Evolutionary conservation across 202 grass and related monocot species (phyloP), one percentile per base, ranked within the genome.

Genomic region (Hordeum pubiflorum): DNA sequence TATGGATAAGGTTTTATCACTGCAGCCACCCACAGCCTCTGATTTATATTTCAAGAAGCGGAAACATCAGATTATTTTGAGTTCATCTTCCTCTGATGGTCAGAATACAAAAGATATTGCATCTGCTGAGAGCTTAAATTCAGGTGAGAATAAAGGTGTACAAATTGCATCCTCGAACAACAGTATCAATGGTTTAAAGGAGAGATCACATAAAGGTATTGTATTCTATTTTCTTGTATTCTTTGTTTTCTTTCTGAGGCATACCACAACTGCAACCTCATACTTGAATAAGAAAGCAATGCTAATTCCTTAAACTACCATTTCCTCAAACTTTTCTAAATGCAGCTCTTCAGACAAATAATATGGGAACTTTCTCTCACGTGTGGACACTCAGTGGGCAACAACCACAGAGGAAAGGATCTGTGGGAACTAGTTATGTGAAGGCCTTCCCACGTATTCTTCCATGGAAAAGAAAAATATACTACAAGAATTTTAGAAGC

Each of bases 401-500:
- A 84, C 87, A 91, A 77, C 62, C 88, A 74, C 81, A 79, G 79
- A 90, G 26, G 81, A 90, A 91, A 83, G 52, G 60, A 52, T 52
- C 78, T 81, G 61, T 77, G 59, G 59, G 63, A 77, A 75, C 67
- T 40, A 85, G 52, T 84, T 66, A 85, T 60, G 22, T 76, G 77
- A 93, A 91, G 31, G 63, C 81, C 21, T 92, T 93, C 72, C 96
- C 92, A 54, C 80, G 81, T 59, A 82, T 99, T 63, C 86, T 99
- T 90, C 96, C 96, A 73, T 99, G 96, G 96, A 99, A 99, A 88
- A 85, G 89, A 84, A 88, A 88, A 88, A 58, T 81, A 55, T 87
- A 86, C 57, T 87, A 86, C 86, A 88, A 87, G 61, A 89, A 90
- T 74, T 90, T 79, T 21, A 78, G 61, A 44, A 81, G 72, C 54